Percentiles rank a stretch among this genome's conserved stretches.
Conservation (phyloP, 148 eudicot genomes). For the Rhododendron simsii region DNA sequence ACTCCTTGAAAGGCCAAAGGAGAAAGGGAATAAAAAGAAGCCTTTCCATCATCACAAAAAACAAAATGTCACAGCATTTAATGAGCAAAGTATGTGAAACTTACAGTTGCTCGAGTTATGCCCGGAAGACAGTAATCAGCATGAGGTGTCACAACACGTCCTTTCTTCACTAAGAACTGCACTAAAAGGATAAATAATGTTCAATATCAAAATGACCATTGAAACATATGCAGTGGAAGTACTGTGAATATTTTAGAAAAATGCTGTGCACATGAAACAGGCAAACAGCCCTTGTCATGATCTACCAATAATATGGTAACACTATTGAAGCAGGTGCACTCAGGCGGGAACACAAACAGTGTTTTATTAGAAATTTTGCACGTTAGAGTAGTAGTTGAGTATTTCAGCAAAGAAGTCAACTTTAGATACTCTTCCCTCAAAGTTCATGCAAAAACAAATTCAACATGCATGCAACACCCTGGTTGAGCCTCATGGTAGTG, state of each 20-base stretch:
- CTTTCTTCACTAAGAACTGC: slow-evolving; percentile 97
- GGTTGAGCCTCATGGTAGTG: neutral
- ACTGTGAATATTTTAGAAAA: neutral
- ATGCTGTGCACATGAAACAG: neutral
- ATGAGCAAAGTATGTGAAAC: slow-evolving; percentile 21
- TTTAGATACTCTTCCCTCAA: neutral
- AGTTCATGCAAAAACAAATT: neutral
- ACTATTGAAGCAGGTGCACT: neutral
- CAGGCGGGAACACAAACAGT: neutral
- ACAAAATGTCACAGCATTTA: neutral
- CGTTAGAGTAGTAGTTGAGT: neutral
- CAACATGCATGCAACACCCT: neutral
- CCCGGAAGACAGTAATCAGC: slow-evolving; percentile 99
- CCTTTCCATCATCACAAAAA: neutral
- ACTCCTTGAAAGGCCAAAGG: neutral
- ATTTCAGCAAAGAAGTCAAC: neutral
- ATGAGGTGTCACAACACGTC: slow-evolving; percentile 79
- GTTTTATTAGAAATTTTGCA: neutral
- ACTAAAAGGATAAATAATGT: slow-evolving; percentile 6
- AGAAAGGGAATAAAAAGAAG: neutral
- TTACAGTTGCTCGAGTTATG: slow-evolving; percentile 92
- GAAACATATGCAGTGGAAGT: neutral
- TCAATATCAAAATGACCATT: neutral
- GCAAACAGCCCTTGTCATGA: slow-evolving; percentile 1
- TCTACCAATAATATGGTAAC: neutral